Base-by-base conservation (phyloP, 257 asterid genomes). In the Asclepias syriaca region DNA sequence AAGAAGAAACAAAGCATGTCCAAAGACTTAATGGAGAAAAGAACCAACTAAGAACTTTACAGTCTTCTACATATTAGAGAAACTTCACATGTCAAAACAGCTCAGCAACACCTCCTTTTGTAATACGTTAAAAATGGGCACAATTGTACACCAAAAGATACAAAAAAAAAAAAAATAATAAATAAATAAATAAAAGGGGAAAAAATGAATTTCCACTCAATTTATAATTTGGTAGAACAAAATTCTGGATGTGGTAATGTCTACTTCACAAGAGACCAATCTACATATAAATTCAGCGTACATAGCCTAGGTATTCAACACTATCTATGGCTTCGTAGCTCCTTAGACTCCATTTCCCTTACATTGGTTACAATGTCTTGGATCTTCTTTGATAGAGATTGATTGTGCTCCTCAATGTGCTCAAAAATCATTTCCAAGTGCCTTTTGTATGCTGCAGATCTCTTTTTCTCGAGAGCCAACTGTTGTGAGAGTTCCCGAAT, bases 381-480 rank as follows among this genome's bases (percentile, higher is more conserved):
- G 67, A 89, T 87, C 90, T 91, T 93, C 87, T 87, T 93, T 9
- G 92, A 84, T 61, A 91, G 78, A 65, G 96, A 89, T 75, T 85
- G 89, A 70, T 93, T 88, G 84, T 93, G 96, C 74, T 91, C 96
- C 77, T 94, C 98, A 37, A 91, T 94, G 83, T 88, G 97, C 81
- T 91, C 96, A 66, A 93, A 87, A 43, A 93, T 83, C 90, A 83
- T 88, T 74, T 91, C 98, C 96, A 93, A 81, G 74, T 91, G 97
- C 84, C 93, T 81, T 81, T 93, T 93, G 75, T 93, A 93, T 8
- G 89, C 78, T 0, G 98, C 97, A 18, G 90, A 88, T 77, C 92
- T 86, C 89, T 89, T 93, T 81, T 89, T 94, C 89, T 91, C 97
- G 49, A 85, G 75, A 2, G 98, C 96, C 75, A 93, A 87, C 80